Conservation (phyloP, 2,329 filamentous ascomycete species). For the Beauveria caledonica region DNA sequence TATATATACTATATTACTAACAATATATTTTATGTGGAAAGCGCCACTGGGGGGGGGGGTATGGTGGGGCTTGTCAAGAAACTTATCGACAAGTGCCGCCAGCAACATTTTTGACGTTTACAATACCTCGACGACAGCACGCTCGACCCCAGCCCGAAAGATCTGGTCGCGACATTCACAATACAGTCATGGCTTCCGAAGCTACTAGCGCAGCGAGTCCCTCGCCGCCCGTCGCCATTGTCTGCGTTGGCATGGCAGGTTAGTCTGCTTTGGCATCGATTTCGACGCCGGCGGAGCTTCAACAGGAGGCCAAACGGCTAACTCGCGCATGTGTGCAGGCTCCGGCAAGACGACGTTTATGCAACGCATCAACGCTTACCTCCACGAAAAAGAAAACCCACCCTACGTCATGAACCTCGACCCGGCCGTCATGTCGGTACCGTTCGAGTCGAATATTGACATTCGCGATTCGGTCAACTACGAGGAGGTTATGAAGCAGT, state of each 20-base stretch:
- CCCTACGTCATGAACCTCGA: slow-evolving; percentile 98
- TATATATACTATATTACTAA: no score
- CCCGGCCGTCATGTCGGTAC: slow-evolving; percentile 84
- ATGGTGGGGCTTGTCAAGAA: slow-evolving; percentile 8
- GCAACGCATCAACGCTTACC: slow-evolving; percentile 91
- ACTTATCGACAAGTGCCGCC: not conserved
- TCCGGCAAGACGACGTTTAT: slow-evolving; percentile 99
- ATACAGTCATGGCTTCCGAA: slow-evolving; percentile 25
- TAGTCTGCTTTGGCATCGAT: slow-evolving; percentile 18
- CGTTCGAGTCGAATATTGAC: slow-evolving; percentile 96
- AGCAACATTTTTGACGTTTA: slow-evolving; percentile 4
- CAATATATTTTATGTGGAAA: no score
- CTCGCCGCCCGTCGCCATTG: slow-evolving; percentile 63
- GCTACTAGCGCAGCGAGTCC: slow-evolving; percentile 22
- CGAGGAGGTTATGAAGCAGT: slow-evolving; percentile 99
- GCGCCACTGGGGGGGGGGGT: no score
- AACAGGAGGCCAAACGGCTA: not conserved
- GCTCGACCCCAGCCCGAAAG: not conserved
- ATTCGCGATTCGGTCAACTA: slow-evolving; percentile 99
- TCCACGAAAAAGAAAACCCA: slow-evolving; percentile 70
- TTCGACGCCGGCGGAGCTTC: not conserved
- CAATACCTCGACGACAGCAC: not conserved
- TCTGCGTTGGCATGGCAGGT: slow-evolving; percentile 97
- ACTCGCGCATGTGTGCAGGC: slow-evolving; percentile 37
- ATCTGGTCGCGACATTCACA: not conserved